A percentile compares a stretch with the other conserved stretches of the same genome.
Evolutionary conservation across 2,329 filamentous ascomycete genomes (phyloP).

Genomic region (Dactylella cylindrospora): DNA sequence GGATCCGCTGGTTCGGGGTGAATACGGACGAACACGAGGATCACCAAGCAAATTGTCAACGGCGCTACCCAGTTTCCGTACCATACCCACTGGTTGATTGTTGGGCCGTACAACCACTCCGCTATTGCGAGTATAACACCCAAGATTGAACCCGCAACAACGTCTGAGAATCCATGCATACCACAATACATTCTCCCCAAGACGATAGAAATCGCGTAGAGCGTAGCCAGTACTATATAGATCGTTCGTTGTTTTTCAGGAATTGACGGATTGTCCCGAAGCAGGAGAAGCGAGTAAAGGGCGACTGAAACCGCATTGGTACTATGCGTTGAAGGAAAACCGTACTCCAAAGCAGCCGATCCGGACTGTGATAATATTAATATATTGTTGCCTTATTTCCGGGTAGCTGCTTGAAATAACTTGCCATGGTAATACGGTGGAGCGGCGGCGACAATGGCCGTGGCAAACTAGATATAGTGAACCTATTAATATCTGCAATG

Average conservation of each 20-base stretch:
- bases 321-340: constrained; percentile 94
- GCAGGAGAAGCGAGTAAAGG: constrained; percentile 73
- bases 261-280: constrained; percentile 64
- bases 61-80: constrained; percentile 46
- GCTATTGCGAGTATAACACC: constrained; percentile 66
- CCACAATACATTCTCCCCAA: constrained; percentile 92
- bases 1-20: constrained; percentile 96
- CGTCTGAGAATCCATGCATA: constrained; percentile 97
- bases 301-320: constrained; percentile 95
- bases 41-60: constrained; percentile 26
- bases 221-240: constrained; percentile 71
- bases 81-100: constrained; percentile 46
- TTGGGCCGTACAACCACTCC: constrained; percentile 60
- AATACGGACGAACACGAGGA: constrained; percentile 67
- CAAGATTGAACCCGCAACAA: constrained; percentile 74
- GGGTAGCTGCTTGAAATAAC: not conserved
- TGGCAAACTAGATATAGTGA: constrained; percentile 60
- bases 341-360: constrained; percentile 91
- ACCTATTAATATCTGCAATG: not conserved
- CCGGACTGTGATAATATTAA: constrained; percentile 60
- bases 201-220: constrained; percentile 86
- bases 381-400: not conserved
- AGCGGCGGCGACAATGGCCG: constrained; percentile 88
- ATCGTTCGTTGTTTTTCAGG: constrained; percentile 61
- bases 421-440: constrained; percentile 83